These are phyloP conservation scores for Xylariaceae sp. DNA, from an alignment of 2,329 filamentous ascomycete species.

Conservation along the genomic window DNA sequence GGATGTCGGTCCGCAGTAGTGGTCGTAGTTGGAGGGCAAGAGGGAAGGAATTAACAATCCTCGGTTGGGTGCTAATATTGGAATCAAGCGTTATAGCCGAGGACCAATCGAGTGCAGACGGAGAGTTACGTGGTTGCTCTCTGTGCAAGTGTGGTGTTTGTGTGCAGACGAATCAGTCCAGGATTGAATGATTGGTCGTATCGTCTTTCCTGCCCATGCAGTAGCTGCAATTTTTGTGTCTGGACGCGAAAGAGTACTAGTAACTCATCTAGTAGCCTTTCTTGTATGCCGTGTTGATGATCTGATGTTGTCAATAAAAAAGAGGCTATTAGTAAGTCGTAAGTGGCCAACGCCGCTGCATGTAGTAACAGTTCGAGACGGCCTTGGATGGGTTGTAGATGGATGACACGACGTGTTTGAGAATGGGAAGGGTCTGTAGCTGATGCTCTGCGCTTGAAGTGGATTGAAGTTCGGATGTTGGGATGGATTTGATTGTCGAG, in stretches of 20 bases:
- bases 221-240: conserved; percentile 8
- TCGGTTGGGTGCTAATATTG: conserved; percentile 10
- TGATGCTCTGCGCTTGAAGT: conserved; percentile 8
- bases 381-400: no score
- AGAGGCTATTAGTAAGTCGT: conserved; percentile 10
- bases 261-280: conserved; percentile 14
- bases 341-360: background rate
- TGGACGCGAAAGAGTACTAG: conserved; percentile 14
- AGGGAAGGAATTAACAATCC: conserved; percentile 9
- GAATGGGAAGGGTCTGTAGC: background rate
- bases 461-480: background rate
- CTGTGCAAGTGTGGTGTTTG: conserved; percentile 5
- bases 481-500: background rate
- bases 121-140: conserved; percentile 13
- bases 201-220: conserved; percentile 4
- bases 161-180: conserved; percentile 9
- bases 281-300: conserved; percentile 3
- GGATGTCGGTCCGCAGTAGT: background rate
- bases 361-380: no score
- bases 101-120: conserved; percentile 16
- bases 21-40: conserved; percentile 12
- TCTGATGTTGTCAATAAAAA: background rate
- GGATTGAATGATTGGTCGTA: conserved; percentile 3
- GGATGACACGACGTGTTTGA: background rate
- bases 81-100: conserved; percentile 1